Evolutionary conservation across 208 protist species (phyloP).

Genomic region (Wallacemonas collosoma): DNA sequence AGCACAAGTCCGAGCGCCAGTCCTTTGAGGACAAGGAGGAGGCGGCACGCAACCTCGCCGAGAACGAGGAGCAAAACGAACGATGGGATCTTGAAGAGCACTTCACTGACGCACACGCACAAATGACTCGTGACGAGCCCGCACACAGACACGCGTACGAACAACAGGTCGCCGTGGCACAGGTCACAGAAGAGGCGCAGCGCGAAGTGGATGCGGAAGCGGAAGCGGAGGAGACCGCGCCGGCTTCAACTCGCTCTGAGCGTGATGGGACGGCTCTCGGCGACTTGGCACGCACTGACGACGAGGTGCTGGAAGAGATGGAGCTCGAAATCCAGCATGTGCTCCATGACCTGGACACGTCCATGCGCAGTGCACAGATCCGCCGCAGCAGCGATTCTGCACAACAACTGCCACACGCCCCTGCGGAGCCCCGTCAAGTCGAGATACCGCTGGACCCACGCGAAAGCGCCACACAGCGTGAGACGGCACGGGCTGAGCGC

Average conservation of each 20-base stretch:
- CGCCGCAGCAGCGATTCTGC: not conserved
- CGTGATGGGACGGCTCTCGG: not conserved
- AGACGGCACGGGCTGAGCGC: conserved; percentile 25
- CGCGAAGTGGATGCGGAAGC: conserved; percentile 32
- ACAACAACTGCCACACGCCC: not conserved
- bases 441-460: conserved; percentile 6
- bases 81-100: conserved; percentile 39
- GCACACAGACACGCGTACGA: conserved; percentile 46
- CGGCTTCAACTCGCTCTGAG: not conserved
- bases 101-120: conserved; percentile 25
- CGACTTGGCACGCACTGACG: conserved; percentile 1
- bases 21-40: conserved; percentile 38
- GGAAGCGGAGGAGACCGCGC: not conserved
- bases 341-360: conserved; percentile 35
- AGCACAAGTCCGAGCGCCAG: conserved; percentile 33
- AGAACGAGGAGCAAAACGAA: conserved; percentile 39
- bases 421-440: conserved; percentile 6
- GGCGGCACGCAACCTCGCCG: conserved; percentile 25
- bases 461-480: not conserved
- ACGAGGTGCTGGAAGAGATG: conserved; percentile 52
- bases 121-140: conserved; percentile 24
- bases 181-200: conserved; percentile 26
- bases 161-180: conserved; percentile 39
- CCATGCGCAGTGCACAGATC: not conserved
- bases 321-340: conserved; percentile 74